These are phyloP conservation scores for Amanita pallidorosea DNA, from an alignment of 768 basidiomycete species.

Conservation along the genomic window DNA sequence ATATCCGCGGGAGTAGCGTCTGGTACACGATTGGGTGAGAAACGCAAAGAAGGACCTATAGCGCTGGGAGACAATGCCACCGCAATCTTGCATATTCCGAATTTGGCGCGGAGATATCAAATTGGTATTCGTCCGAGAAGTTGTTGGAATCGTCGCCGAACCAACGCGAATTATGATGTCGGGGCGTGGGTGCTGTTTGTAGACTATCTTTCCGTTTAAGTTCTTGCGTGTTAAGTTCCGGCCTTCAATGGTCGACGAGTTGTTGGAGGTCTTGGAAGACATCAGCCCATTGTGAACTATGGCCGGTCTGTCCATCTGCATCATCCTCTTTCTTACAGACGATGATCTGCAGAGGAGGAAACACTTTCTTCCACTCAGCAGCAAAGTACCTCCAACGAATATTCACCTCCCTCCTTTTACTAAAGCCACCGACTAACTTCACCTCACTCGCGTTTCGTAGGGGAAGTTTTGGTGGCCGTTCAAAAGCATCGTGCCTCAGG, in stretches of 20 bases:
- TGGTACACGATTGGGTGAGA: conserved; percentile 14
- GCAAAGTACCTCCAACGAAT: conserved; percentile 57
- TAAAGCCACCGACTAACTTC: conserved; percentile 48
- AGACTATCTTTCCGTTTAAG: neutral
- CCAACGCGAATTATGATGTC: conserved; percentile 34
- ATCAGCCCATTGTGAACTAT: neutral
- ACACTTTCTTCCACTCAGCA: conserved; percentile 40
- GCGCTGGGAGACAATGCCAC: conserved; percentile 23
- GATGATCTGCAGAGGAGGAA: conserved; percentile 43
- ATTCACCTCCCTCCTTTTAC: conserved; percentile 68
- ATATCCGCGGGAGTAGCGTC: conserved; percentile 19
- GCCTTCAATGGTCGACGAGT: neutral
- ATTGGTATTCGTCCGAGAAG: conserved; percentile 54
- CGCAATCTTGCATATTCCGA: conserved; percentile 12
- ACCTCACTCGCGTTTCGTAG: conserved; percentile 51
- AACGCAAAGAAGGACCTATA: conserved; percentile 14
- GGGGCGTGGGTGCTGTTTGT: neutral
- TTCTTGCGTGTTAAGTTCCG: neutral
- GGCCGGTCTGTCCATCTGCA: neutral
- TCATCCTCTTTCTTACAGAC: neutral
- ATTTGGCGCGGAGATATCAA: conserved; percentile 24
- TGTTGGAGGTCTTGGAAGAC: neutral
- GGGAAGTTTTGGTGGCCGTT: conserved; percentile 44
- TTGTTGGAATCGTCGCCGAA: conserved; percentile 44
- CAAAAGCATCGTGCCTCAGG: conserved; percentile 28